Percentiles rank a stretch among this genome's conserved stretches.
Evolutionary conservation across 768 basidiomycete species (phyloP).

Genomic region (Tricholoma saponaceum): DNA sequence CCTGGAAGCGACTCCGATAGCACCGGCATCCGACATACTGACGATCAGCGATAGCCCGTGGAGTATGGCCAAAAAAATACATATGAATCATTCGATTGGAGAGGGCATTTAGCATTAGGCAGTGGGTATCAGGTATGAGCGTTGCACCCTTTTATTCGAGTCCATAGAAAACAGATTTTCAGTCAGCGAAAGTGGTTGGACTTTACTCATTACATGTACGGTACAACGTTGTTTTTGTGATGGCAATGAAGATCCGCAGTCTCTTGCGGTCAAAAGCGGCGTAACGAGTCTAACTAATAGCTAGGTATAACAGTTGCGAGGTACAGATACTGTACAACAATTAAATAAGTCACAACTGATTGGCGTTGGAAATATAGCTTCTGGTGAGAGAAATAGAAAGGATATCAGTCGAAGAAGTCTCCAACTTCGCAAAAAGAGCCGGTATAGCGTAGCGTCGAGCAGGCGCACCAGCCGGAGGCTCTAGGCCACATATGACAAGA

Average conservation of each 20-base stretch:
- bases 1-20: background rate
- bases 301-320: too few species aligned
- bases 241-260: background rate
- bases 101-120: background rate
- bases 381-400: background rate
- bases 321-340: background rate
- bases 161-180: background rate
- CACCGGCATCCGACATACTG: background rate
- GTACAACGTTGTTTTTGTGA: background rate
- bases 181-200: background rate
- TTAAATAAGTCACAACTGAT: background rate
- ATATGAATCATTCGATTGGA: background rate
- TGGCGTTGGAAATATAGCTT: background rate
- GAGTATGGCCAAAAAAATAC: background rate
- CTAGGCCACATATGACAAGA: background rate
- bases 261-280: background rate
- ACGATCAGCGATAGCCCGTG: background rate
- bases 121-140: background rate
- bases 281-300: background rate
- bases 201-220: background rate
- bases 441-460: conserved; percentile 5
- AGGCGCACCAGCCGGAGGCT: background rate
- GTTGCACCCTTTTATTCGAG: background rate
- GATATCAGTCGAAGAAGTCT: conserved; percentile 4
- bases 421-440: conserved; percentile 3